phyloP scores from a whole-genome alignment of 1,284 basidiomycete species.

The Marasmius sp. region DNA sequence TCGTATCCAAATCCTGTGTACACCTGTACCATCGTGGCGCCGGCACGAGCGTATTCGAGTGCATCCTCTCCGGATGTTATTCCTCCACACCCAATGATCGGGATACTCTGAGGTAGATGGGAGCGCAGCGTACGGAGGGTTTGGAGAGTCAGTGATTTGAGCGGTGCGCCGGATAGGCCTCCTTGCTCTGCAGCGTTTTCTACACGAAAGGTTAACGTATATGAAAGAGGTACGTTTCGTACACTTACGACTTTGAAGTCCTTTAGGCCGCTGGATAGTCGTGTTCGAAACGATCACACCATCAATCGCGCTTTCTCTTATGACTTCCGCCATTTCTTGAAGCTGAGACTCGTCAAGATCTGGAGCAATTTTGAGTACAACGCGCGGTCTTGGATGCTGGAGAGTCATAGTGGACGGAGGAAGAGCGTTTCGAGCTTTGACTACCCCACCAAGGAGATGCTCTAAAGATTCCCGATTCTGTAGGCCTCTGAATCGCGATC shows the following conservation, averaged over 20 bases:
- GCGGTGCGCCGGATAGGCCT: conserved; percentile 88
- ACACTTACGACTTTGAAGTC: conserved; percentile 52
- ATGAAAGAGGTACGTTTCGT: conserved; percentile 15
- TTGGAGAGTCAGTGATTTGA: conserved; percentile 80
- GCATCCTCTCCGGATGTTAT: conserved; percentile 87
- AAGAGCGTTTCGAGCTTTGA: conserved; percentile 72
- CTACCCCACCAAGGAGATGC: conserved; percentile 73
- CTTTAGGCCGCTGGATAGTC: conserved; percentile 78
- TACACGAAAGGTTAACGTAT: conserved; percentile 24
- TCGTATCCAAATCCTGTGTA: conserved; percentile 94
- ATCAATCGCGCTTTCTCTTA: conserved; percentile 76
- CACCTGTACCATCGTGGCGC: conserved; percentile 87
- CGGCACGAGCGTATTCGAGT: conserved; percentile 86
- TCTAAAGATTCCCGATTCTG: conserved; percentile 81
- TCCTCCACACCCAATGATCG: conserved; percentile 94
- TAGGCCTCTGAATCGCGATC: conserved; percentile 52
- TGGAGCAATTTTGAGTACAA: conserved; percentile 94
- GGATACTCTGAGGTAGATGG: conserved; percentile 73
- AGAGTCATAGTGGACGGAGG: conserved; percentile 39
- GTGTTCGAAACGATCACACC: conserved; percentile 98
- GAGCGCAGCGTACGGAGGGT: conserved; percentile 78
- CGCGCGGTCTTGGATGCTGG: conserved; percentile 53
- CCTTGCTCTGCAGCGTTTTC: conserved; percentile 73
- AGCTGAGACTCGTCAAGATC: conserved; percentile 84
- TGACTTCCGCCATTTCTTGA: conserved; percentile 83